Base-by-base conservation (phyloP, 257 asterid genomes). In the Solanum piurae region DNA sequence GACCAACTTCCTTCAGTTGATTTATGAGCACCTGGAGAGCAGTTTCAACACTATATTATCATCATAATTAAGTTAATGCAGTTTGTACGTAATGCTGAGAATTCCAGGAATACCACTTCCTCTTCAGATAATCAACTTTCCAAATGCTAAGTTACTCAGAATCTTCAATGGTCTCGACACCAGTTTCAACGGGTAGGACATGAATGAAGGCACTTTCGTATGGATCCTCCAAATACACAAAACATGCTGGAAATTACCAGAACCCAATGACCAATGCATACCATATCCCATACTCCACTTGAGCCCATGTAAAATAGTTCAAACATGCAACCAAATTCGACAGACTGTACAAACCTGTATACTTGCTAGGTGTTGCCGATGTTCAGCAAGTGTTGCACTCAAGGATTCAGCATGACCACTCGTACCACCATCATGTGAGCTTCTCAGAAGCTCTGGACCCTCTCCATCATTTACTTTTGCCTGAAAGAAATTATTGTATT, bases 1-100 rank as follows among this genome's bases (percentile, higher is more conserved):
- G 99, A 92, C 98, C 97, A 86, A 95, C 98, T 79, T 96, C 98
- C 94, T 97, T 97, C 87, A 97, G 93, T 89, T 97, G 99, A 93
- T 94, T 93, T 71, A 96, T 96, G 86, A 97, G 99, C 86, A 96
- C 99, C 99, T 97, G 93, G 89, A 93, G 71, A 86, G 66, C 42
- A 71, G 42, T 69, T 86, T 86, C 83, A 86, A 72, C 49, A 69
- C 72, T 23, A 86, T 12, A 46, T 46, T 16, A 82, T 82, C 69
- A 31, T 82, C 86, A 82, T 52, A 49, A 49, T 44, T 49, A 82
- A 9, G 4, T 36, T 82, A 49, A 49, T 49, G 36, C 31, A 79
- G 25, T 44, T 44, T 44, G 37, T 25, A 79, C 5, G 5, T 52
- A 18, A 31, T 52, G 44, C 86, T 82, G 86, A 82, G 71, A 49